Evolutionary conservation across 176 grass and related monocot genomes (phyloP), one percentile per base, ranked within the genome.

Genomic region (Aegilops umbellulata): DNA sequence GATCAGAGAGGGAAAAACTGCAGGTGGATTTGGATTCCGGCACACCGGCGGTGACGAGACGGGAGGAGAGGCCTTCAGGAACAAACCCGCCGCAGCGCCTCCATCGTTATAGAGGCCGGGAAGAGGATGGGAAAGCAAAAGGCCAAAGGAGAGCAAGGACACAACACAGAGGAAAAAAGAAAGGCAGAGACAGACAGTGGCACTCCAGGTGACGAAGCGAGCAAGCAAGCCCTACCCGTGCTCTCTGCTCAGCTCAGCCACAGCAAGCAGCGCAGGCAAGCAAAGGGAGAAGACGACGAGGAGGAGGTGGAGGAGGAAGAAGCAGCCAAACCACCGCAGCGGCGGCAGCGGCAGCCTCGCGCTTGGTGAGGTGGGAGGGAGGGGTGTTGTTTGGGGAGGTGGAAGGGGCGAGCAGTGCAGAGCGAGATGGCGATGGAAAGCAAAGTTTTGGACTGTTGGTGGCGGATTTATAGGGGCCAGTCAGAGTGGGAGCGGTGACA

Each of bases 191-290:
- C 47, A 76, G 65, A 91, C 13, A 84, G 89, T 64, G 85, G 76
- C 89, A 69, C 60, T 60, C 74, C 36, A 55, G 85, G 69, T 91
- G 89, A 32, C 82, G 70, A 81, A 66, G 83, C 76, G 73, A 80
- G 49, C 29, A 22, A 78, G 51, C 69, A 31, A 10, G 32, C 5
- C 3, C 25, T 19, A 1, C 17, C 53, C 22, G 6, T 8, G 22
- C 49, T 47, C 70, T 76, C 57, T 25, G 42, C 42, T 46, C 42
- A 44, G 11, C 41, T 44, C 11, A 32, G 65, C 49, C 64, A 86
- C 75, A 72, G 12, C 38, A 41, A 69, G 46, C 46, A 42, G 60
- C 10, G n/a, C 34, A 26, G 3, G 23, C 16, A 49, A 25, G 42
- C 35, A 58, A 58, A 58, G 41, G n/a, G n/a, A n/a, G n/a, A n/a